These are phyloP conservation scores for Aspergillus sp. DNA, from an alignment of 2,329 filamentous ascomycete species.

Conservation along the genomic window DNA sequence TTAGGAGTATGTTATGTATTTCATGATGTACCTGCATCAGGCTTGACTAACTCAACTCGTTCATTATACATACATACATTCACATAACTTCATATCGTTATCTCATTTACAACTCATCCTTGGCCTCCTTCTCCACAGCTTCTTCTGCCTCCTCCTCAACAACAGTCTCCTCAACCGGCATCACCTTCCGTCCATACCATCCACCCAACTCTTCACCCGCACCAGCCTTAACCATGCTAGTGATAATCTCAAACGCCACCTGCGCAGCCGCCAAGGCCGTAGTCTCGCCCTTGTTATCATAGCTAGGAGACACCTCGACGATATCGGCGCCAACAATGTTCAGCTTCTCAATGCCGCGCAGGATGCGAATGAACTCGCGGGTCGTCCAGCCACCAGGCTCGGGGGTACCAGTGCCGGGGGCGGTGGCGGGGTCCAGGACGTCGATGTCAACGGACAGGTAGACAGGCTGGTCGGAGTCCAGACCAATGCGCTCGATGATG, in stretches of 20 bases:
- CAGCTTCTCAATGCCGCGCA: slow-evolving; percentile 76
- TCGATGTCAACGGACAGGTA: slow-evolving; percentile 83
- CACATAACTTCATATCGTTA: slow-evolving; percentile 16
- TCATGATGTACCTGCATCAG: slow-evolving; percentile 1
- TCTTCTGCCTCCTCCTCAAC: slow-evolving; percentile 13
- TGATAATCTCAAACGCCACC: slow-evolving; percentile 83
- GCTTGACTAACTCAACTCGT: neutral
- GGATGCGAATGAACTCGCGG: slow-evolving; percentile 78
- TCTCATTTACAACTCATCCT: slow-evolving; percentile 34
- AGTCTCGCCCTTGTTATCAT: slow-evolving; percentile 76
- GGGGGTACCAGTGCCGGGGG: slow-evolving; percentile 80
- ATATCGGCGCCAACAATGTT: slow-evolving; percentile 89
- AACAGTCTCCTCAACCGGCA: slow-evolving; percentile 15
- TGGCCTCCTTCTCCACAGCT: slow-evolving; percentile 15
- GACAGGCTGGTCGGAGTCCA: slow-evolving; percentile 68
- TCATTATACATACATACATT: slow-evolving; percentile 14
- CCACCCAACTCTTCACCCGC: slow-evolving; percentile 42
- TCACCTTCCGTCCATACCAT: slow-evolving; percentile 41
- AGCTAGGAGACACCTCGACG: slow-evolving; percentile 84
- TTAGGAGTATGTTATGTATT: no score
- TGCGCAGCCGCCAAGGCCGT: slow-evolving; percentile 83
- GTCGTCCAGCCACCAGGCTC: slow-evolving; percentile 92
- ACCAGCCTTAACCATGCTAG: slow-evolving; percentile 54
- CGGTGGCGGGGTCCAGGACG: slow-evolving; percentile 71
- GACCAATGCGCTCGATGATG: slow-evolving; percentile 71